phyloP scores from a whole-genome alignment of 1,284 basidiomycete species.

The Gomphus sp. region DNA sequence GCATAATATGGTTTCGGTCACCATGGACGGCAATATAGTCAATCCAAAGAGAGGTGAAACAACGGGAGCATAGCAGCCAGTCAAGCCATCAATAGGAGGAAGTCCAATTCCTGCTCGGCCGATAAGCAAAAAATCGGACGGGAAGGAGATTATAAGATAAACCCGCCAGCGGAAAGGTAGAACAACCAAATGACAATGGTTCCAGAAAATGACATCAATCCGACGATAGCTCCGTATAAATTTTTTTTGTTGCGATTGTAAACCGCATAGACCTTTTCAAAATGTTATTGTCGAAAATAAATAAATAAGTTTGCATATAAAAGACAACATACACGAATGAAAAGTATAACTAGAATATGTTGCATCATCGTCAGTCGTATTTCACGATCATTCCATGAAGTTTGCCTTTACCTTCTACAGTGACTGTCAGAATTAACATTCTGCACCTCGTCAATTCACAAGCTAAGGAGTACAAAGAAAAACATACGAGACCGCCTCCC shows the following conservation, averaged over 20 bases:
- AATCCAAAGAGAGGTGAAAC: neutral
- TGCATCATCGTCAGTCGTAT: neutral
- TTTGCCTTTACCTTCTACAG: neutral
- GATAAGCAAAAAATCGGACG: no score
- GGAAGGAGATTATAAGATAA: neutral
- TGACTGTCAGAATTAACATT: neutral
- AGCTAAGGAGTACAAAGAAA: neutral
- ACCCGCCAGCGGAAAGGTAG: neutral
- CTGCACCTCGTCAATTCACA: neutral
- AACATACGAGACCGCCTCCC: neutral
- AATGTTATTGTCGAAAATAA: neutral
- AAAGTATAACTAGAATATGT: no score
- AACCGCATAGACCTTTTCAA: constrained; percentile 14
- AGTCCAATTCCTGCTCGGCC: no score
- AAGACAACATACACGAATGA: no score
- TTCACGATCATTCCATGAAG: neutral
- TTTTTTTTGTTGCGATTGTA: constrained; percentile 13
- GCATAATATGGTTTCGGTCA: neutral
- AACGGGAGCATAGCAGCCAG: neutral
- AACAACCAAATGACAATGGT: neutral
- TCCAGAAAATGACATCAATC: constrained; percentile 1
- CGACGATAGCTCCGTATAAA: neutral
- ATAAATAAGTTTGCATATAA: no score
- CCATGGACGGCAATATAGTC: neutral
- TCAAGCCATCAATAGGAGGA: neutral